Evolutionary conservation across 257 asterid species (phyloP).

Genomic region (Pogostemon cablin): DNA sequence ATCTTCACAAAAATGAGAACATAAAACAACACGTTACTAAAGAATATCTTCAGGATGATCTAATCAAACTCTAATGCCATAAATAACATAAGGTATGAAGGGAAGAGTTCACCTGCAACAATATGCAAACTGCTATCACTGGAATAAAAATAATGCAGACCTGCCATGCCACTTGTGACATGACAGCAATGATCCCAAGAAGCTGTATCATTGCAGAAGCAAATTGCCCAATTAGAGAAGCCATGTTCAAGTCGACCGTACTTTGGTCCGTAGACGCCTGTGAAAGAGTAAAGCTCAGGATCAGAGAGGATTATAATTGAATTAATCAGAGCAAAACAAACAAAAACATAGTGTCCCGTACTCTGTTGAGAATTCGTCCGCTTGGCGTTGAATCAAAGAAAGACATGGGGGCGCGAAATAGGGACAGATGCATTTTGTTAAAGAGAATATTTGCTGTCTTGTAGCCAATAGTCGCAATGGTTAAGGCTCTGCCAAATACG

Average conservation of each 20-base stretch:
- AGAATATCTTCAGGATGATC: background rate
- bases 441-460: conserved; percentile 77
- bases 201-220: conserved; percentile 74
- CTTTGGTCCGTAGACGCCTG: conserved; percentile 94
- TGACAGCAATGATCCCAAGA: conserved; percentile 70
- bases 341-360: conserved; percentile 38
- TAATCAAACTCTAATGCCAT: conserved; percentile 1
- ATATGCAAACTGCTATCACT: conserved; percentile 62
- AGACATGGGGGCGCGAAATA: conserved; percentile 95
- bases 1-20: conserved; percentile 4
- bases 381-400: conserved; percentile 98
- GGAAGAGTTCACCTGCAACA: conserved; percentile 63
- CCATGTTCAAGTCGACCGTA: conserved; percentile 68
- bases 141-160: conserved; percentile 81
- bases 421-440: conserved; percentile 65
- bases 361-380: conserved; percentile 86
- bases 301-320: background rate
- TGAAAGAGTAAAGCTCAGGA: conserved; percentile 30
- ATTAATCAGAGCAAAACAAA: background rate
- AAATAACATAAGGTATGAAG: background rate
- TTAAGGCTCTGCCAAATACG: conserved; percentile 57
- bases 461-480: conserved; percentile 62
- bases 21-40: background rate
- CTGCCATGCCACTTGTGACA: conserved; percentile 92
- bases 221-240: conserved; percentile 53